Evolutionary conservation across 805 yeast species (phyloP).

Genomic region (Metschnikowia aberdeeniae): DNA sequence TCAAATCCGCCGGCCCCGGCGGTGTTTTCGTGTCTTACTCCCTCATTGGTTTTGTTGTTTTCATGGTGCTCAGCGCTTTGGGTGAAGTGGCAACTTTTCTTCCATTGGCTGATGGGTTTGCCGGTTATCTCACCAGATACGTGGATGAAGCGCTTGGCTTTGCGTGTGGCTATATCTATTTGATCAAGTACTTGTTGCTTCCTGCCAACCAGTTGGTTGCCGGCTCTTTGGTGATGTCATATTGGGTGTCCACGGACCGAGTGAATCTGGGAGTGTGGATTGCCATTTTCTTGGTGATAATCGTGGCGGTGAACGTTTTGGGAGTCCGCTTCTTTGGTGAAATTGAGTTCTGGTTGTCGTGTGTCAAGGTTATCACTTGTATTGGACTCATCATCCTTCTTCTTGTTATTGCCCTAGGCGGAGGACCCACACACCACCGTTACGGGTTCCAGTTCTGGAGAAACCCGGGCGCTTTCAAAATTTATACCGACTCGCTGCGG

Average conservation of each 20-base stretch:
- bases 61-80: slow-evolving; percentile 45
- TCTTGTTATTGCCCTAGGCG: slow-evolving; percentile 68
- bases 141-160: slow-evolving; percentile 66
- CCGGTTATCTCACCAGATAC: slow-evolving; percentile 60
- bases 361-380: slow-evolving; percentile 61
- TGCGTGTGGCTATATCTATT: slow-evolving; percentile 63
- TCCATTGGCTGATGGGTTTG: slow-evolving; percentile 63
- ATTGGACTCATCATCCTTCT: slow-evolving; percentile 62
- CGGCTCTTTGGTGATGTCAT: slow-evolving; percentile 50
- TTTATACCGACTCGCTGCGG: slow-evolving; percentile 41
- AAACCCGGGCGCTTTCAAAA: slow-evolving; percentile 61
- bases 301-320: slow-evolving; percentile 39
- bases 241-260: slow-evolving; percentile 45
- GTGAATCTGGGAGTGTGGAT: slow-evolving; percentile 51
- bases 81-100: slow-evolving; percentile 68
- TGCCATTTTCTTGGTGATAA: slow-evolving; percentile 39
- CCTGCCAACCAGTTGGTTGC: slow-evolving; percentile 66
- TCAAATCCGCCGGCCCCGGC: slow-evolving; percentile 69
- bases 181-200: slow-evolving; percentile 50
- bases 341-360: slow-evolving; percentile 52
- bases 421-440: slow-evolving; percentile 72
- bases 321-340: slow-evolving; percentile 51
- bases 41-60: slow-evolving; percentile 67
- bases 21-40: slow-evolving; percentile 61
- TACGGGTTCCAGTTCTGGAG: slow-evolving; percentile 70